phyloP scores from a whole-genome alignment of 768 basidiomycete species.

The Trametes cubensis region DNA sequence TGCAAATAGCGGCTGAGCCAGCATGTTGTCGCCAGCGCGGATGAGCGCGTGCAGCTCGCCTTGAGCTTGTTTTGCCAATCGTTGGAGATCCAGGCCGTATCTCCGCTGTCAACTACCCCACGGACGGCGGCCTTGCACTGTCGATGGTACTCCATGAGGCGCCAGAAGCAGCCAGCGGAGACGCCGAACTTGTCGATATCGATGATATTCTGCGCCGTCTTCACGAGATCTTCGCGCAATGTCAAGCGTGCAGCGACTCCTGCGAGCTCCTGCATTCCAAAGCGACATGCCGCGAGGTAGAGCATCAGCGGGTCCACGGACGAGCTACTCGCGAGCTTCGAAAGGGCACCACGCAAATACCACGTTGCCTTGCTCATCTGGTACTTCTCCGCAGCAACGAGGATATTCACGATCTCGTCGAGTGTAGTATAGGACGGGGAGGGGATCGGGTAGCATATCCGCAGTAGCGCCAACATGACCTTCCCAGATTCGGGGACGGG shows the following conservation, averaged over 20 bases:
- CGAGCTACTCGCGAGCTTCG: neutral
- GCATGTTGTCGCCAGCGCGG: neutral
- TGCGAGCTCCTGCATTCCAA: conserved; percentile 6
- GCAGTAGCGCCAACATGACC: conserved; percentile 34
- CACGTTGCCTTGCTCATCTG: conserved; percentile 1
- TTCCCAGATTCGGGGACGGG: conserved; percentile 33
- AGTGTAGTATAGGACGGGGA: neutral
- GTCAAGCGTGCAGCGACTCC: neutral
- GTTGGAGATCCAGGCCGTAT: neutral
- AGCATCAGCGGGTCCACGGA: neutral
- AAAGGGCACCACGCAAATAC: neutral
- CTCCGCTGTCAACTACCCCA: neutral
- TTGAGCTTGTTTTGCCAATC: conserved; percentile 7
- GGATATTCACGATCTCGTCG: neutral
- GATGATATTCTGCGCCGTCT: neutral
- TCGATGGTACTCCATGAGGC: conserved; percentile 13
- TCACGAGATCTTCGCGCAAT: conserved; percentile 1
- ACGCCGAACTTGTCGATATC: conserved; percentile 2
- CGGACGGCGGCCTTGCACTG: conserved; percentile 2
- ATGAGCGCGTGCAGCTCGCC: neutral
- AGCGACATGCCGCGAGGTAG: conserved; percentile 11
- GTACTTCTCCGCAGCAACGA: conserved; percentile 15
- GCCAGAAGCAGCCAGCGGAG: conserved; percentile 5
- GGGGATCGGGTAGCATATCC: conserved; percentile 20
- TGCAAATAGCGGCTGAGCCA: neutral